Percentiles rank a stretch among this genome's conserved stretches.
Evolutionary conservation across 1,284 basidiomycete genomes (phyloP).

Genomic region (Agaricales sp.): DNA sequence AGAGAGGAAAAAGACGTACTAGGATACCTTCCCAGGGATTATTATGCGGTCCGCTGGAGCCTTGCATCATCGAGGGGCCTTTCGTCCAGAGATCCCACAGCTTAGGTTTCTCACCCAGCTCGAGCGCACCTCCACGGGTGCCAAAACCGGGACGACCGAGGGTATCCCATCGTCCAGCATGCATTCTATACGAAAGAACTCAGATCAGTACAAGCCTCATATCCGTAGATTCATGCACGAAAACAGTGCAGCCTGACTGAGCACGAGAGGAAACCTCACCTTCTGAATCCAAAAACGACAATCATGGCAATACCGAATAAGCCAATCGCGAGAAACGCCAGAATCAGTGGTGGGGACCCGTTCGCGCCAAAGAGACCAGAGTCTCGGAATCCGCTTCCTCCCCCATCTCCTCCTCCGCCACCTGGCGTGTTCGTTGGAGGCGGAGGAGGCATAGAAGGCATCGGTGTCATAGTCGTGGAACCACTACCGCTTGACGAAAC

Average conservation of each 20-base stretch:
- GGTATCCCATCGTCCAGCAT: conserved; percentile 1
- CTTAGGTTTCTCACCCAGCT: background rate
- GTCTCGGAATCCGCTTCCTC: background rate
- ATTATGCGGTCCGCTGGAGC: background rate
- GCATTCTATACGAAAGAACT: background rate
- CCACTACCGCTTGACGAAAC: no score
- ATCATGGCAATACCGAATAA: conserved; percentile 31
- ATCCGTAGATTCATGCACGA: background rate
- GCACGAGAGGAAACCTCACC: background rate
- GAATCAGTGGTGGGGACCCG: conserved; percentile 34
- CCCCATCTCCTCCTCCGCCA: no score
- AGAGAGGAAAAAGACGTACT: no score
- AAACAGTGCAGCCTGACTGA: background rate
- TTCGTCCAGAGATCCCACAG: conserved; percentile 1
- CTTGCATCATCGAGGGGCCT: background rate
- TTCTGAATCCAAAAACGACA: conserved; percentile 25
- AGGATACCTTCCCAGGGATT: background rate
- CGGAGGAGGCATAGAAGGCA: no score
- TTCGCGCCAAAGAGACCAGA: conserved; percentile 17
- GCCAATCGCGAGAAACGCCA: conserved; percentile 40
- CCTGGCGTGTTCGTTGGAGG: no score
- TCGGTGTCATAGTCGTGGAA: no score
- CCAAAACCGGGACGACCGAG: background rate
- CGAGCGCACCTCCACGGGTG: background rate
- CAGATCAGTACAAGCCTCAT: background rate